Conservation (phyloP, 2,329 filamentous ascomycete genomes). For the Aspergillus oerlinghausenensis region DNA sequence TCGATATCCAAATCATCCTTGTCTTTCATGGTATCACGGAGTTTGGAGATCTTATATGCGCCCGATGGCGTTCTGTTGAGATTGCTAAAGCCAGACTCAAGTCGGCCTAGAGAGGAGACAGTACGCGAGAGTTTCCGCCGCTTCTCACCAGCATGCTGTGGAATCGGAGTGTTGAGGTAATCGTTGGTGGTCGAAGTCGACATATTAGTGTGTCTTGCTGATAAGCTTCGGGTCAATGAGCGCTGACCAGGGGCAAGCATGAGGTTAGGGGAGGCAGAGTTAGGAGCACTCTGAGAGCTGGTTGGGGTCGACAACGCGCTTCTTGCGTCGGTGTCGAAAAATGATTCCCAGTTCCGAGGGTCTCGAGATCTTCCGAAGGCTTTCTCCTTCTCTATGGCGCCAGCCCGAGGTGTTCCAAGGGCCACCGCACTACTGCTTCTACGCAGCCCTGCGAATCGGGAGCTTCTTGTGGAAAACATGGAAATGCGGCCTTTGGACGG, state of each 20-base stretch:
- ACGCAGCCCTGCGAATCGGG: conserved; percentile 54
- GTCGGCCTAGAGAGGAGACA: conserved; percentile 57
- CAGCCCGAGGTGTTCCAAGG: conserved; percentile 51
- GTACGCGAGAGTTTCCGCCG: conserved; percentile 59
- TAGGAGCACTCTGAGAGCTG: conserved; percentile 63
- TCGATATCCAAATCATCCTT: conserved; percentile 42
- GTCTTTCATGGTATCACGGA: conserved; percentile 24
- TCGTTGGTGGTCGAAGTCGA: conserved; percentile 32
- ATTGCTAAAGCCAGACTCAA: conserved; percentile 46
- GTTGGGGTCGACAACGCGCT: conserved; percentile 77
- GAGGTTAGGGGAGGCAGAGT: conserved; percentile 71
- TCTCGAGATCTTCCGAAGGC: conserved; percentile 74
- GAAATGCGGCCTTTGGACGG: conserved; percentile 53
- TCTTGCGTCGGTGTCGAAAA: conserved; percentile 73
- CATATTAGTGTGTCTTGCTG: conserved; percentile 52
- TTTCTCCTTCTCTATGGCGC: conserved; percentile 48
- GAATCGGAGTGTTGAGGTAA: conserved; percentile 49
- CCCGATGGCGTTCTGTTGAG: conserved; percentile 32
- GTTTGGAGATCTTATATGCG: conserved; percentile 24
- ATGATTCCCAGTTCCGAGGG: conserved; percentile 85
- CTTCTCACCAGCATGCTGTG: conserved; percentile 45
- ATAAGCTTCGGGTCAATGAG: conserved; percentile 44
- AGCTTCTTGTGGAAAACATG: conserved; percentile 44
- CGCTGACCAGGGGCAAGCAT: conserved; percentile 65
- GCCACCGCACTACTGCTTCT: conserved; percentile 67